Conservation (phyloP, 768 basidiomycete species). For the Agrocybe chaxingu region DNA sequence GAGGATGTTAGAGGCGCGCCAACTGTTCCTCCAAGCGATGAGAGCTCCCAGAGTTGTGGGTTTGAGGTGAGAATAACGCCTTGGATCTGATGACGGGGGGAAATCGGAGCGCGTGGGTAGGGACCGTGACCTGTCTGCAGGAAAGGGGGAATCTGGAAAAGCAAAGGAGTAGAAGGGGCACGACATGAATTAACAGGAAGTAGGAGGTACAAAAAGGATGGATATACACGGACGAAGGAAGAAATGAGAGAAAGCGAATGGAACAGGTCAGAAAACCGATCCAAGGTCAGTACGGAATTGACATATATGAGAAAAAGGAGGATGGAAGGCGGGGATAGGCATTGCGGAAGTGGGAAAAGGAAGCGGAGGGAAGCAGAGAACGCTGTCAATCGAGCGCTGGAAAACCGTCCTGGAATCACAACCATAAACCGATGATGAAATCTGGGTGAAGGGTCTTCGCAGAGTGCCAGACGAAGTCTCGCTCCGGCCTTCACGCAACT, state of each 20-base stretch:
- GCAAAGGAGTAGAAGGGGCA: neutral
- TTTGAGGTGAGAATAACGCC: too few relatives aligned
- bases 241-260: constrained; percentile 7
- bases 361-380: neutral
- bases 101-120: neutral
- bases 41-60: too few relatives aligned
- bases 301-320: neutral
- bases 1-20: too few relatives aligned
- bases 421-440: neutral
- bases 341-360: neutral
- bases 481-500: constrained; percentile 15
- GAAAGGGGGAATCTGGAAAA: neutral
- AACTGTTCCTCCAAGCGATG: too few relatives aligned
- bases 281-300: neutral
- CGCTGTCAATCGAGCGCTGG: neutral
- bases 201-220: neutral
- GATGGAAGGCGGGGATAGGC: too few relatives aligned
- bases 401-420: constrained; percentile 1
- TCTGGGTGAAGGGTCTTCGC: neutral
- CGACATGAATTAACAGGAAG: neutral
- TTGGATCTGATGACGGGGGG: too few relatives aligned
- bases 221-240: neutral
- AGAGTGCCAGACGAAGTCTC: neutral
- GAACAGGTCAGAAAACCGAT: neutral
- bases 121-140: neutral